Evolutionary conservation across 768 basidiomycete genomes (phyloP).

Genomic region (Suillus plorans): DNA sequence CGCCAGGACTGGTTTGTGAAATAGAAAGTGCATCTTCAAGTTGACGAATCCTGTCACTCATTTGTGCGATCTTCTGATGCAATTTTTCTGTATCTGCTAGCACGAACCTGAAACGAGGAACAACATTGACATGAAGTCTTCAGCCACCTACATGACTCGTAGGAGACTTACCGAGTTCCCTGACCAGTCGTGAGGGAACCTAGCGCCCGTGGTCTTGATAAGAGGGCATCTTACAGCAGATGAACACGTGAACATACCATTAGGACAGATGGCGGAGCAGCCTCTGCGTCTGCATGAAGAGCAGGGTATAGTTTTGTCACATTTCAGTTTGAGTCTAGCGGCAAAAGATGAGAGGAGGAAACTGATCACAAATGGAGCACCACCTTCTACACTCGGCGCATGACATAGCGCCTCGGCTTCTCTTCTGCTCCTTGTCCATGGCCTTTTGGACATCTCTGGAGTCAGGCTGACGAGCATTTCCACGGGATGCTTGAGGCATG

Average conservation of each 20-base stretch:
- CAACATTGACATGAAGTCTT: conserved; percentile 1
- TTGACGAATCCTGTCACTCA: conserved; percentile 70
- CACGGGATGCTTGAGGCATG: conserved; percentile 54
- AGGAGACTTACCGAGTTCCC: conserved; percentile 59
- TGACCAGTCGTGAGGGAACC: conserved; percentile 74
- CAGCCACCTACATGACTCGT: neutral
- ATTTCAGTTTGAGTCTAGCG: conserved; percentile 64
- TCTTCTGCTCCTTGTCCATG: conserved; percentile 66
- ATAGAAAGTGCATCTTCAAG: conserved; percentile 68
- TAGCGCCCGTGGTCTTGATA: conserved; percentile 8
- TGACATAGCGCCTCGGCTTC: conserved; percentile 51
- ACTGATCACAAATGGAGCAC: conserved; percentile 14
- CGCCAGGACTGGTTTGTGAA: conserved; percentile 49
- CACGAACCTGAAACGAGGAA: conserved; percentile 49
- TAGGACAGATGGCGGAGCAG: conserved; percentile 77
- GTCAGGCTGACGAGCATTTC: conserved; percentile 37
- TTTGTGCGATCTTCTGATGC: conserved; percentile 63
- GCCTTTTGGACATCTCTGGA: conserved; percentile 41
- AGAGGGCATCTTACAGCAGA: neutral
- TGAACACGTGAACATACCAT: conserved; percentile 34
- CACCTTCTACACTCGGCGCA: conserved; percentile 69
- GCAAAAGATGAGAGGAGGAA: neutral
- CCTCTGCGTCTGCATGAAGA: conserved; percentile 68
- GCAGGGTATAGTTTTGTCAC: conserved; percentile 66
- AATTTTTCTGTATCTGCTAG: conserved; percentile 70